These are phyloP conservation scores for Lentinula sp. DNA, from an alignment of 768 basidiomycete genomes.

Conservation along the genomic window DNA sequence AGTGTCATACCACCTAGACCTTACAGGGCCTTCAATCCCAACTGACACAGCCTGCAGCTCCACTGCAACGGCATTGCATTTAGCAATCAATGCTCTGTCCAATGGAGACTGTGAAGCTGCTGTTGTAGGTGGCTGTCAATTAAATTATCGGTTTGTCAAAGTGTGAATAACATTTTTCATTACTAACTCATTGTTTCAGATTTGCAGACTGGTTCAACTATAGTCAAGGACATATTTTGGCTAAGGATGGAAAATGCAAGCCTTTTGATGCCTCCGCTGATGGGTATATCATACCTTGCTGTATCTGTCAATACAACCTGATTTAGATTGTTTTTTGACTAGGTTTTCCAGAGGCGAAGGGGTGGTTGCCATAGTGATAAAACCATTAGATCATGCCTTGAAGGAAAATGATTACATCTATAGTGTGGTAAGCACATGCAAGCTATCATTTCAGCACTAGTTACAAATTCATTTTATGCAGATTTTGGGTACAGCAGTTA, in stretches of 20 bases:
- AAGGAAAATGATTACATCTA: conserved; percentile 34
- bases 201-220: conserved; percentile 26
- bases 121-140: conserved; percentile 37
- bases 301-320: background rate
- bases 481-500: conserved; percentile 36
- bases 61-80: conserved; percentile 37
- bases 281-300: conserved; percentile 24
- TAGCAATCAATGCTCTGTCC: conserved; percentile 37
- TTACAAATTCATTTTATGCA: conserved; percentile 9
- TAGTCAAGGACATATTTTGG: conserved; percentile 29
- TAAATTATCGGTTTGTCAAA: conserved; percentile 30
- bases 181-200: background rate
- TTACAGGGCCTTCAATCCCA: conserved; percentile 41
- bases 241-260: conserved; percentile 35
- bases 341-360: conserved; percentile 36
- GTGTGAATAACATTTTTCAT: background rate
- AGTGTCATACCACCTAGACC: conserved; percentile 34
- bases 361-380: conserved; percentile 30
- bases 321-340: background rate
- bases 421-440: conserved; percentile 22
- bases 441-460: conserved; percentile 9
- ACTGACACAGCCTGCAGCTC: conserved; percentile 48
- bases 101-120: conserved; percentile 42
- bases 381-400: conserved; percentile 30
- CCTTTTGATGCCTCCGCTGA: conserved; percentile 37